Conservation (phyloP, 208 protist genomes). For the Crithidia mellificae region DNA sequence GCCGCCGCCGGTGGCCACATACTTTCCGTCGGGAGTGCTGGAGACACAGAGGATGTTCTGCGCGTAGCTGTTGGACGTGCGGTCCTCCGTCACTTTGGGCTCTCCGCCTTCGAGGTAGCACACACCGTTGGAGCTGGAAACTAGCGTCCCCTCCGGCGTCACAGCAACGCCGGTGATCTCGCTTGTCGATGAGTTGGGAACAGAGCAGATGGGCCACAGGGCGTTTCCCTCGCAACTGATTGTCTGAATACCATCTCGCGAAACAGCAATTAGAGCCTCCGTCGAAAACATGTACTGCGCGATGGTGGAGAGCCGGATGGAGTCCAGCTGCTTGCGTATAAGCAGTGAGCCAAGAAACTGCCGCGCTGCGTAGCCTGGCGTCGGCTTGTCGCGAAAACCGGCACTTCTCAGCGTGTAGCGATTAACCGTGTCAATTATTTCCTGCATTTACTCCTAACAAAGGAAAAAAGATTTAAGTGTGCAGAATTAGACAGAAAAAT, state of each 20-base stretch:
- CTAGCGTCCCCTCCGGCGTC: conserved; percentile 27
- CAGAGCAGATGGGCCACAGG: conserved; percentile 32
- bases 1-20: conserved; percentile 62
- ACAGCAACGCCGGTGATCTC: conserved; percentile 61
- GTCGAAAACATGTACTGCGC: conserved; percentile 64
- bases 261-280: conserved; percentile 61
- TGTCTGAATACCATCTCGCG: conserved; percentile 63
- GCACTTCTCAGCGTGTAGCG: conserved; percentile 45
- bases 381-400: conserved; percentile 31
- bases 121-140: conserved; percentile 37
- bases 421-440: conserved; percentile 65
- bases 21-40: conserved; percentile 59
- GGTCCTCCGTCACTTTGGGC: conserved; percentile 22
- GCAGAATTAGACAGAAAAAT: background rate
- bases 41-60: conserved; percentile 71
- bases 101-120: conserved; percentile 16
- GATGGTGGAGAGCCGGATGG: conserved; percentile 48
- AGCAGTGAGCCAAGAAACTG: conserved; percentile 64
- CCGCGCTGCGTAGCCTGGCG: conserved; percentile 36
- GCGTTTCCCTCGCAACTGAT: conserved; percentile 58
- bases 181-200: conserved; percentile 37
- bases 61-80: conserved; percentile 32
- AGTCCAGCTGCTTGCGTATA: conserved; percentile 38
- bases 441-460: conserved; percentile 71
- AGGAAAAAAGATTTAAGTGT: conserved; percentile 4